Evolutionary conservation across 768 basidiomycete genomes (phyloP).

Genomic region (Clitopilus hobsonii): DNA sequence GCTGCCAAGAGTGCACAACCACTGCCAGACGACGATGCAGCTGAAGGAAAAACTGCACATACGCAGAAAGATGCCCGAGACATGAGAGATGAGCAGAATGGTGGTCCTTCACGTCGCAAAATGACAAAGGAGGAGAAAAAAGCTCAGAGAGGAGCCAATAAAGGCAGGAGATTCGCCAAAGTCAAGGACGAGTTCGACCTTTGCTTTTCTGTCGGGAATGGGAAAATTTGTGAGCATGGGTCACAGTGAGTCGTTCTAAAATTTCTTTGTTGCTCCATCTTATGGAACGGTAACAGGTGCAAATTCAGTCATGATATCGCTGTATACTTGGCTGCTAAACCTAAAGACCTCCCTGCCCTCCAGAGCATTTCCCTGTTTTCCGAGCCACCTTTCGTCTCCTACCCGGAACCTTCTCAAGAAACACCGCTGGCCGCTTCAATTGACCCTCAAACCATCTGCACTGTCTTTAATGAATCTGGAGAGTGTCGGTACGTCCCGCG

Average conservation of each 20-base stretch:
- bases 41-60: slow-evolving; percentile 52
- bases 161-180: slow-evolving; percentile 73
- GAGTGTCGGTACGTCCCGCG: slow-evolving; percentile 51
- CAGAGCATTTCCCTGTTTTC: slow-evolving; percentile 34
- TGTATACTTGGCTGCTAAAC: slow-evolving; percentile 74
- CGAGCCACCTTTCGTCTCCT: slow-evolving; percentile 45
- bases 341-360: slow-evolving; percentile 65
- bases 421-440: slow-evolving; percentile 27
- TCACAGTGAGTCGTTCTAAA: slow-evolving; percentile 40
- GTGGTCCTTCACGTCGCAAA: slow-evolving; percentile 26
- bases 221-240: slow-evolving; percentile 66
- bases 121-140: slow-evolving; percentile 66
- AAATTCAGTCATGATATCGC: slow-evolving; percentile 74
- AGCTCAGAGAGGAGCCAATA: slow-evolving; percentile 77
- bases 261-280: not conserved
- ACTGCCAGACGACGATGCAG: slow-evolving; percentile 40
- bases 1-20: slow-evolving; percentile 16
- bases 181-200: slow-evolving; percentile 77
- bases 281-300: slow-evolving; percentile 42
- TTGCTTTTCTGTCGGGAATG: slow-evolving; percentile 77
- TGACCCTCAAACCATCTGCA: slow-evolving; percentile 51
- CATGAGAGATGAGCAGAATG: slow-evolving; percentile 14
- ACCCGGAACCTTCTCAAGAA: not conserved
- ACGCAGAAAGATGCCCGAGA: slow-evolving; percentile 19
- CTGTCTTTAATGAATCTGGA: slow-evolving; percentile 63